phyloP scores from a whole-genome alignment of 257 asterid species.

The Handroanthus guayacan region DNA sequence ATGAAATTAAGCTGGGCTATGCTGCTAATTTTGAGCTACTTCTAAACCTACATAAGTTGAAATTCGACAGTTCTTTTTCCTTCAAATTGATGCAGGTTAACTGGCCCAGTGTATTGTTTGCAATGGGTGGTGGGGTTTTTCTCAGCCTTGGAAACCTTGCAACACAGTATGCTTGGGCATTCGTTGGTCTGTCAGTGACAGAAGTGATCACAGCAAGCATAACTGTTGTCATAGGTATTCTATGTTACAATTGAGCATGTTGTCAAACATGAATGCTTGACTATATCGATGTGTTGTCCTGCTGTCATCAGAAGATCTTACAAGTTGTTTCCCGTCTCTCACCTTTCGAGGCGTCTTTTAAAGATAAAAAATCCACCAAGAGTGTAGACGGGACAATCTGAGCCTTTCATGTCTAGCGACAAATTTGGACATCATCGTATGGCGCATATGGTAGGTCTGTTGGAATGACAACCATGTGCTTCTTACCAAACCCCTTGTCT shows the following conservation, averaged over 20 bases:
- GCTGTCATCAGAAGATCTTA: no score
- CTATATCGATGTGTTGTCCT: no score
- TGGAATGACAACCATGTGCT: no score
- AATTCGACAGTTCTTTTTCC: not conserved
- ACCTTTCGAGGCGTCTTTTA: no score
- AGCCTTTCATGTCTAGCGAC: no score
- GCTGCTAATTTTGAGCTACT: not conserved
- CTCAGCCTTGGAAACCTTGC: slow-evolving; percentile 91
- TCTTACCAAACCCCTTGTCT: no score
- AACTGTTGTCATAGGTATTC: slow-evolving; percentile 88
- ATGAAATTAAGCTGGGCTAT: not conserved
- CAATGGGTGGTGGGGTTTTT: slow-evolving; percentile 90
- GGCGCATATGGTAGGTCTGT: no score
- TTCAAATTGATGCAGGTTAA: slow-evolving; percentile 62
- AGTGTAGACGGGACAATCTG: no score
- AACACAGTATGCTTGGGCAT: slow-evolving; percentile 96
- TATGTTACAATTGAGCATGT: not conserved
- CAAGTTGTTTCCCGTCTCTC: no score
- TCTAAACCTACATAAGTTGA: not conserved
- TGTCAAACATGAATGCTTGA: no score
- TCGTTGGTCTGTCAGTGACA: slow-evolving; percentile 91
- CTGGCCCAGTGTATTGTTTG: slow-evolving; percentile 82
- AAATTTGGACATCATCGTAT: no score
- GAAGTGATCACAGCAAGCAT: slow-evolving; percentile 87
- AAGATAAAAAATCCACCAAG: no score